phyloP scores from a whole-genome alignment of 78 protist species.

The Guillardia theta region DNA sequence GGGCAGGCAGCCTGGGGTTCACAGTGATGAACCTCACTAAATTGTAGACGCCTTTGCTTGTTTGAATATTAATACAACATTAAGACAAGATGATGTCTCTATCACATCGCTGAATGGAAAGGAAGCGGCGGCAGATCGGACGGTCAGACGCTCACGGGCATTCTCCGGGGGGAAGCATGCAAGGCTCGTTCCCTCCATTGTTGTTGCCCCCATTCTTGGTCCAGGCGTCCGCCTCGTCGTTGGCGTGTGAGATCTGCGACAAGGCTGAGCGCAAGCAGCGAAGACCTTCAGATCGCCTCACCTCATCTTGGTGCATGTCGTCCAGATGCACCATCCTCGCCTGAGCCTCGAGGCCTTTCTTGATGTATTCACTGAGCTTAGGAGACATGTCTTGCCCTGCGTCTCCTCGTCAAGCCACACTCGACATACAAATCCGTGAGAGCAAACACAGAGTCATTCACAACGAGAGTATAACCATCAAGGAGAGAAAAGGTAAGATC shows the following conservation, averaged over 20 bases:
- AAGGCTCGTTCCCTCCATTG: slow-evolving; percentile 32
- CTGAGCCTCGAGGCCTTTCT: slow-evolving; percentile 1
- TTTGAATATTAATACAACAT: too few species aligned
- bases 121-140: background rate
- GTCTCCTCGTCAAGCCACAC: too few species aligned
- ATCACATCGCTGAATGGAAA: background rate
- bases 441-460: too few species aligned
- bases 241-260: background rate
- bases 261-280: too few species aligned
- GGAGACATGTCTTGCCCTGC: background rate
- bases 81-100: too few species aligned
- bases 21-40: too few species aligned
- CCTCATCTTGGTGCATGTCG: background rate
- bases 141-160: background rate
- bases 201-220: background rate
- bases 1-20: too few species aligned
- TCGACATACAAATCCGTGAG: too few species aligned
- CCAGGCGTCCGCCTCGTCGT: background rate
- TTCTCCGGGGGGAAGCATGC: background rate
- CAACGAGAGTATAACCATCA: too few species aligned
- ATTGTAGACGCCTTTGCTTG: too few species aligned
- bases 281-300: too few species aligned
- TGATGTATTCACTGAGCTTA: slow-evolving; percentile 4
- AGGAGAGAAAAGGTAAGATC: background rate
- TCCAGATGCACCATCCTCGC: background rate